Percentiles rank a stretch among this genome's conserved stretches.
Conservation (phyloP, 1,139 yeast genomes). For the Suhomyces choctaworum region DNA sequence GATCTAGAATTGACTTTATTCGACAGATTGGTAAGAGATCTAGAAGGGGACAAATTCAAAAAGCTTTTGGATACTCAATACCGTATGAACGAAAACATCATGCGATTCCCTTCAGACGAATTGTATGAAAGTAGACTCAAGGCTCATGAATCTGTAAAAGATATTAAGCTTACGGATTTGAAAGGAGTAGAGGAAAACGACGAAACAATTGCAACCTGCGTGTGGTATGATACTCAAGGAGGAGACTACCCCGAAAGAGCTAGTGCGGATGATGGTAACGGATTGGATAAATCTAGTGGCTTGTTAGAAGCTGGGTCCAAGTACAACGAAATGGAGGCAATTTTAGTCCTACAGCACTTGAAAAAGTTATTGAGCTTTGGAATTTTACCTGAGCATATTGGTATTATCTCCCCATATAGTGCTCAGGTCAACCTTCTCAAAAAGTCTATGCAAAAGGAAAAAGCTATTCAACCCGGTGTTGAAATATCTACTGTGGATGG, state of each 20-base stretch:
- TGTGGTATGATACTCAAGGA: conserved; percentile 96
- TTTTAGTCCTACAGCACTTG: conserved; percentile 60
- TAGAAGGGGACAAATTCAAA: conserved; percentile 49
- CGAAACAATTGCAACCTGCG: conserved; percentile 33
- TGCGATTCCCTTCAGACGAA: conserved; percentile 72
- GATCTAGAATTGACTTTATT: conserved; percentile 67
- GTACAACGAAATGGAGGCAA: conserved; percentile 72
- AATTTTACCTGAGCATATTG: conserved; percentile 56
- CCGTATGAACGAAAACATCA: conserved; percentile 77
- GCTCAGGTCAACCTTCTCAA: conserved; percentile 76
- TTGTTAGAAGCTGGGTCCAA: conserved; percentile 45
- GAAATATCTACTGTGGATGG: conserved; percentile 51
- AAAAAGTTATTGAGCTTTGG: conserved; percentile 48
- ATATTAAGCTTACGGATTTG: conserved; percentile 56
- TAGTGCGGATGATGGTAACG: conserved; percentile 39
- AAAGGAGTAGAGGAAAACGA: conserved; percentile 45
- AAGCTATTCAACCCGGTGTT: conserved; percentile 19
- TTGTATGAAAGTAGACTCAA: conserved; percentile 63
- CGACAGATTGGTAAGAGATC: conserved; percentile 68
- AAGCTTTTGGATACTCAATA: conserved; percentile 71
- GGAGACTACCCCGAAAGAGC: conserved; percentile 72
- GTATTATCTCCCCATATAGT: conserved; percentile 84
- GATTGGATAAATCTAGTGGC: conserved; percentile 11
- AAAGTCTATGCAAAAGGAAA: conserved; percentile 34
- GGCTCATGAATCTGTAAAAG: conserved; percentile 63